phyloP scores from a whole-genome alignment of 1,284 basidiomycete species.

The Cystobasidium sp. region DNA sequence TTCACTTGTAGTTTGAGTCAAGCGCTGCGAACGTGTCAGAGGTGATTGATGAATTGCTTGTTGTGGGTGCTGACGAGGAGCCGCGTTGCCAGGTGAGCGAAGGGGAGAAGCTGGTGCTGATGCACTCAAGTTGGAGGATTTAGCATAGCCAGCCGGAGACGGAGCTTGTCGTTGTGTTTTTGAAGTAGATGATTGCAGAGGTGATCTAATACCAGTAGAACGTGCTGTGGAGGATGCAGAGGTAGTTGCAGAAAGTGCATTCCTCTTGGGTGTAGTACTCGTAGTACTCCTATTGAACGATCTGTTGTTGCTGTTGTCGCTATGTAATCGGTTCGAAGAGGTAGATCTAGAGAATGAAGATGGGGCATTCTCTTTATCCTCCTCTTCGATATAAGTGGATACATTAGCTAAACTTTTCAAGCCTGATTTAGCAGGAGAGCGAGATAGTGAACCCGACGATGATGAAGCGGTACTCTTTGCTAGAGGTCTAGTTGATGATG shows the following conservation, averaged over 20 bases:
- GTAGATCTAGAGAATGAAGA: neutral
- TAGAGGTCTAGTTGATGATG: neutral
- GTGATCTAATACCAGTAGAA: conserved; percentile 12
- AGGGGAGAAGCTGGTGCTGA: conserved; percentile 17
- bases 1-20: neutral
- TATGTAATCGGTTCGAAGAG: neutral
- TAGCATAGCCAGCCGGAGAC: neutral
- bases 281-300: neutral
- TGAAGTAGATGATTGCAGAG: conserved; percentile 18
- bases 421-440: conserved; percentile 9
- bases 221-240: neutral
- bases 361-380: conserved; percentile 19
- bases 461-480: neutral
- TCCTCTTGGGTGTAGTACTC: neutral
- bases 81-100: neutral
- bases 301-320: conserved; percentile 6
- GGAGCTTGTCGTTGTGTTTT: neutral
- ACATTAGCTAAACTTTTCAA: conserved; percentile 6
- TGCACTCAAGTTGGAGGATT: neutral
- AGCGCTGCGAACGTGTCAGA: conserved; percentile 17
- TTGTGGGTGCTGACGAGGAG: conserved; percentile 1
- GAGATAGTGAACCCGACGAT: conserved; percentile 5
- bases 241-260: neutral
- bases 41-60: conserved; percentile 6
- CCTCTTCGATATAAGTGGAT: neutral